Base-by-base conservation (phyloP, 2,329 filamentous ascomycete species). In the Talaromyces sp. region DNA sequence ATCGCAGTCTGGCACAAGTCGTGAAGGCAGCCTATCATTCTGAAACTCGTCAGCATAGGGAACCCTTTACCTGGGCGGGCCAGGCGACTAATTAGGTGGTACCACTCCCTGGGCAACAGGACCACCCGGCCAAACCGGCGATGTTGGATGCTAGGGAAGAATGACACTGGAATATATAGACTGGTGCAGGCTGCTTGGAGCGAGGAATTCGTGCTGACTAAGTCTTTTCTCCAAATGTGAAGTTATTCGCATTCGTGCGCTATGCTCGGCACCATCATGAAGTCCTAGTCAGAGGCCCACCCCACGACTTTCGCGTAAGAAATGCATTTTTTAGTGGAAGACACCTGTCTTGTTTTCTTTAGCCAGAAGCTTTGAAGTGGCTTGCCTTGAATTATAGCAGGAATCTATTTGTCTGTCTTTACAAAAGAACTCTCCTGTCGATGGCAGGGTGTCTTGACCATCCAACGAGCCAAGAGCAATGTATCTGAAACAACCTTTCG, bases 371-470 rank as follows among this genome's bases (percentile, higher is more conserved):
- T 6, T 11, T 29, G 21, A 32, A n/a, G 19, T 10, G 29, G 27
- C 38, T n/a, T 3, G n/a, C 9, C n/a, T 10, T 27, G 43, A 14
- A 65, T 76, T 64, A 65, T 46, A 79, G 79, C 71, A 43, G 73
- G 73, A 54, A 81, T 71, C 65, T 80, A 1, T 64, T 68, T 5
- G 75, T 72, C 79, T 70, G 43, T 73, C 67, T 57, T 74, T 80
- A 67, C 80, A 83, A 64, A 83, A 84, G 70, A 84, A 84, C 63
- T 84, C 81, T 0, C 81, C 81, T 65, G 82, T 83, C 0, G 81
- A 81, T 6, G 80, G 78, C 10, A 83, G 67, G 56, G 69, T 73
- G 14, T 80, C 78, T 0, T 77, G 78, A 21, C 81, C 73, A 59
- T 84, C 81, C 3, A 84, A 68, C 0, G 80, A 80, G 1, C 82